phyloP scores from a whole-genome alignment of 768 basidiomycete genomes.

The Tylopilus sp. region DNA sequence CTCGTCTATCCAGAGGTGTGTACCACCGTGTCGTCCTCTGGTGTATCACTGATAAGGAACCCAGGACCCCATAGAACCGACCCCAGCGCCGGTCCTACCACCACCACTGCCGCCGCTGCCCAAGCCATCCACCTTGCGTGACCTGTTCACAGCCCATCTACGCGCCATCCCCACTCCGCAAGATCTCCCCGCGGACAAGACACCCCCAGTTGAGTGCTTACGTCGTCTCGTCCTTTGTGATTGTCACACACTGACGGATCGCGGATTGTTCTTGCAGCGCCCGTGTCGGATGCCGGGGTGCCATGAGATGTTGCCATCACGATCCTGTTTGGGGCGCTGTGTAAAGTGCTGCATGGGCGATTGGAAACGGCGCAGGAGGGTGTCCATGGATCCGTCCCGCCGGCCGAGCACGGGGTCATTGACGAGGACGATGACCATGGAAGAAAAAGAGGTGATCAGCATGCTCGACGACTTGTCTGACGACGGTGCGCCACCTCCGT shows the following conservation, averaged over 20 bases:
- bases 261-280: conserved; percentile 6
- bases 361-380: conserved; percentile 17
- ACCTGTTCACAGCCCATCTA: neutral
- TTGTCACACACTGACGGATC: neutral
- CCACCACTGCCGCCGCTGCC: too few relatives aligned
- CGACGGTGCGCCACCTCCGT: neutral
- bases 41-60: neutral
- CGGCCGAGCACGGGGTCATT: neutral
- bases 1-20: conserved; percentile 19
- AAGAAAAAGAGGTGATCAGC: neutral
- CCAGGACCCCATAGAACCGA: conserved; percentile 9
- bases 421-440: neutral
- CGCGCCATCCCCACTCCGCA: conserved; percentile 4
- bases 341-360: conserved; percentile 14
- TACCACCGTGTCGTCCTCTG: neutral
- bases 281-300: conserved; percentile 16
- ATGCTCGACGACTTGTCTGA: neutral
- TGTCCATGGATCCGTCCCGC: neutral
- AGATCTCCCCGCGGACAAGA: neutral
- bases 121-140: neutral
- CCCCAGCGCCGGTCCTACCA: neutral
- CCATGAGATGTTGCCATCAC: conserved; percentile 5
- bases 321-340: conserved; percentile 14
- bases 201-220: conserved; percentile 6
- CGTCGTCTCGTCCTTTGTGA: neutral